Evolutionary conservation across 2,329 filamentous ascomycete genomes (phyloP), one percentile per base, ranked within the genome.

Genomic region (Verticillium nonalfalfae): DNA sequence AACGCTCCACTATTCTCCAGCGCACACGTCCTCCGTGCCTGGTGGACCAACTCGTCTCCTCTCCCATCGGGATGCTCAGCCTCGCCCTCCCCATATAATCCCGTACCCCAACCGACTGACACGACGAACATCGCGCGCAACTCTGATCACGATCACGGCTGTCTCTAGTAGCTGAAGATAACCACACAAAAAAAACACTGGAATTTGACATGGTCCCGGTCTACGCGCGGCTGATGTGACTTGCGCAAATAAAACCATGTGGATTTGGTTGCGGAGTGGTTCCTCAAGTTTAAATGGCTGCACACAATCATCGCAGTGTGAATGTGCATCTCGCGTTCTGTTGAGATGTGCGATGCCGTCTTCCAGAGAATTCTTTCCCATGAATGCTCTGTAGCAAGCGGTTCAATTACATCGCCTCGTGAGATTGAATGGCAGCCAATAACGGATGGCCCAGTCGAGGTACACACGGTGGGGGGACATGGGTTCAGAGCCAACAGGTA

Each of bases 141-240:
- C 61, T 35, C 33, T 65, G 62, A 62, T 65, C 62, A 66, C 65
- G 60, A 64, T 64, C 60, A 65, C 65, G 65, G 65, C 65, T 66
- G 63, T 66, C 63, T 59, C 57, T 64, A 59, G 62, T 66, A 66
- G 65, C 65, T 64, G 63, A 64, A 66, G 65, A 66, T 66, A 65
- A 66, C 63, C 63, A 66, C 65, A 26, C 26, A 26, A 66, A 66
- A 66, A 60, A 66, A 45, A 34, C 38, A 50, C 62, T 65, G 63
- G 63, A 65, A 65, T 65, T 66, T 64, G 59, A 64, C 60, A 62
- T 65, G 60, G 59, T 62, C 59, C 59, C 45, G 45, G 45, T 55
- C 40, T 38, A 36, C 62, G 38, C 62, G 31, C 63, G 58, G 62
- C 45, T 60, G 59, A 63, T 60, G 63, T 65, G 59, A 61, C 54